phyloP scores from a whole-genome alignment of 2,329 filamentous ascomycete species.

The Epichloe elymi region DNA sequence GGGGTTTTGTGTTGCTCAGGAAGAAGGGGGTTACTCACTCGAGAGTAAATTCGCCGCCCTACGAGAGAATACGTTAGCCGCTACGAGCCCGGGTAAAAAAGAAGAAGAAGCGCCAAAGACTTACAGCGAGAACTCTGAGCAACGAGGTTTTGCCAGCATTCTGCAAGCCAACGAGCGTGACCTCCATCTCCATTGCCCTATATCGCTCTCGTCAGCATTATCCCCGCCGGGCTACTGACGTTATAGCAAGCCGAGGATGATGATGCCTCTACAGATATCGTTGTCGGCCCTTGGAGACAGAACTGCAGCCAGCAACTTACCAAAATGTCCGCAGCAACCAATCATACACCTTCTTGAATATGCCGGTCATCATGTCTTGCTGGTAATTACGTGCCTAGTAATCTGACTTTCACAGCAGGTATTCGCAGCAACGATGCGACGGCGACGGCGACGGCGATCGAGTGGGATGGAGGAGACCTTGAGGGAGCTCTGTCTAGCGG shows the following conservation, averaged over 20 bases:
- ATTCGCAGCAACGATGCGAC: not conserved
- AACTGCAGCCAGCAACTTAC: constrained; percentile 37
- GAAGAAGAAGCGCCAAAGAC: constrained; percentile 20
- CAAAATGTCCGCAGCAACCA: constrained; percentile 97
- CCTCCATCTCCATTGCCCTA: constrained; percentile 99
- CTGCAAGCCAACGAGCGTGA: constrained; percentile 96
- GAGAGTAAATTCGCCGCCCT: constrained; percentile 97
- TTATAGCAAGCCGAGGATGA: constrained; percentile 1
- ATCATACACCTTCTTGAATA: constrained; percentile 94
- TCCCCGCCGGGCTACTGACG: not conserved
- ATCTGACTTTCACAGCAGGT: not conserved
- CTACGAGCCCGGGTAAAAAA: not conserved
- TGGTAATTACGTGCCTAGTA: not conserved
- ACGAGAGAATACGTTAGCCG: not conserved
- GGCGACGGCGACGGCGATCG: not conserved
- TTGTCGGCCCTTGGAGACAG: not conserved
- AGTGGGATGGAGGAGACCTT: not conserved
- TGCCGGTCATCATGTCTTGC: constrained; percentile 56
- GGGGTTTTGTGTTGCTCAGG: not conserved
- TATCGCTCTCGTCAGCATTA: constrained; percentile 10
- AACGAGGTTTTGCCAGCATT: constrained; percentile 97
- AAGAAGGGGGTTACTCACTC: constrained; percentile 53
- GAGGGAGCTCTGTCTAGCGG: not conserved
- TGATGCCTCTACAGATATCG: not conserved
- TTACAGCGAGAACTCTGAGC: constrained; percentile 85